Evolutionary conservation across 768 basidiomycete species (phyloP), one percentile per base, ranked within the genome.

Genomic region (Rhodotorula kratochvilovae): DNA sequence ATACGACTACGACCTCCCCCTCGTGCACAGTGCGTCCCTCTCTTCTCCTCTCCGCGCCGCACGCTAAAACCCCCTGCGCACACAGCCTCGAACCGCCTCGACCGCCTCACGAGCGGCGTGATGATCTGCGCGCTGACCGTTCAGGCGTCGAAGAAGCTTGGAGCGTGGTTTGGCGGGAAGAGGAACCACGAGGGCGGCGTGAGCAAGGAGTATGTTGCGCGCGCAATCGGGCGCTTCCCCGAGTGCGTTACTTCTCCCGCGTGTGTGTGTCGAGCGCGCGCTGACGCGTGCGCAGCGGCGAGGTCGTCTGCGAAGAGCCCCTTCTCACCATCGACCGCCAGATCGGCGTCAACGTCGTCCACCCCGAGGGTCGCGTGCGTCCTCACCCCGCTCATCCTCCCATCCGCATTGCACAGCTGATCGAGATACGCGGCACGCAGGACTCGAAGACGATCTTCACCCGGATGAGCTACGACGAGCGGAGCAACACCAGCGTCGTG

Each of bases 321-420:
- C 81, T 99, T 13, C 80, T 99, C 67, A 93, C 92, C 0, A 87
- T 97, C 2, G 96, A 99, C 81, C 85, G 93, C 62, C 94, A 97
- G 79, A 93, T 97, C 88, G 96, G 96, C 7, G 81, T 99, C 57
- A 97, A 97, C 71, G 89, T 98, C 62, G 91, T 97, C 25, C 92
- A 96, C 78, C 92, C 94, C 0, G 88, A 94, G 67, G 96, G 96
- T 54, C 93, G 97, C 85, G 92, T 91, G 77, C 48, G 77, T 72
- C 29, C 5, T 36, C n/a, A 10, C 25, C 51, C 29, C n/a, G n/a
- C 35, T 8, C 45, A n/a, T 56, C 25, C 45, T 42, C 39, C 35
- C 23, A 5, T 6, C 13, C 45, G 45, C 23, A 12, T 6, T 16
- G 45, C 45, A 8, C 23, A 12, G 23, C 7, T 6, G 8, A 21